Conservation (phyloP, 805 yeast species). For the Ogataea polymorpha region DNA sequence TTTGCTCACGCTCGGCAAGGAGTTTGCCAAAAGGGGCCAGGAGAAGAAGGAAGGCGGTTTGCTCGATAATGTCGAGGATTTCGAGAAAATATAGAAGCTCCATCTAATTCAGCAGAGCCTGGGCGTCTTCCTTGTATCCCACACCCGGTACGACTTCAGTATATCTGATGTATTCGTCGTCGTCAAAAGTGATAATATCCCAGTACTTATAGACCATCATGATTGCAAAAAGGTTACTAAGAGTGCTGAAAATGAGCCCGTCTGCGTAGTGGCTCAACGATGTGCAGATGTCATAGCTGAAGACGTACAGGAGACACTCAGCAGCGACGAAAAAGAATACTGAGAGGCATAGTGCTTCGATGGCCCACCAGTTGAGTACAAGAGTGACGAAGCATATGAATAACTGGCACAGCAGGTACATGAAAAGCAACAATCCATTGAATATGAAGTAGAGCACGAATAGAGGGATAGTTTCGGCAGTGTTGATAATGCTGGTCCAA, state of each 20-base stretch:
- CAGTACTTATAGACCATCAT: constrained; percentile 97
- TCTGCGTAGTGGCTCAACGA: constrained; percentile 83
- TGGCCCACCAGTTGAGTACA: constrained; percentile 74
- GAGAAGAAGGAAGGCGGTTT: constrained; percentile 39
- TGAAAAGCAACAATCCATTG: constrained; percentile 61
- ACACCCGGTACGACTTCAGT: constrained; percentile 26
- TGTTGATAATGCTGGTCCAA: constrained; percentile 50
- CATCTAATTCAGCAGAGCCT: constrained; percentile 10
- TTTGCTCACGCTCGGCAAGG: constrained; percentile 54
- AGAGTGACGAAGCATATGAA: constrained; percentile 65
- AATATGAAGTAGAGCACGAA: constrained; percentile 69
- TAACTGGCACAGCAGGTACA: constrained; percentile 66
- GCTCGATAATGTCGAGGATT: constrained; percentile 26
- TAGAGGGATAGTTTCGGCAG: constrained; percentile 58
- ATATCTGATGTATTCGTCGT: constrained; percentile 68
- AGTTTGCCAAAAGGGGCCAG: constrained; percentile 45
- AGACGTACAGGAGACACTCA: constrained; percentile 71
- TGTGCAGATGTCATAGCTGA: constrained; percentile 64
- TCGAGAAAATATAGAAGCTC: constrained; percentile 23
- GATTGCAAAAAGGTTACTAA: constrained; percentile 74
- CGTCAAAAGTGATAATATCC: constrained; percentile 95
- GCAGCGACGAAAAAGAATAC: constrained; percentile 74
- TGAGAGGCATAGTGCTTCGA: constrained; percentile 77
- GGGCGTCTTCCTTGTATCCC: constrained; percentile 18
- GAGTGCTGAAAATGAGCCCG: constrained; percentile 80